Percentiles rank a stretch among this genome's conserved stretches.
Evolutionary conservation across 768 basidiomycete species (phyloP).

Genomic region (Tylopilus plumbeoviolaceoides): DNA sequence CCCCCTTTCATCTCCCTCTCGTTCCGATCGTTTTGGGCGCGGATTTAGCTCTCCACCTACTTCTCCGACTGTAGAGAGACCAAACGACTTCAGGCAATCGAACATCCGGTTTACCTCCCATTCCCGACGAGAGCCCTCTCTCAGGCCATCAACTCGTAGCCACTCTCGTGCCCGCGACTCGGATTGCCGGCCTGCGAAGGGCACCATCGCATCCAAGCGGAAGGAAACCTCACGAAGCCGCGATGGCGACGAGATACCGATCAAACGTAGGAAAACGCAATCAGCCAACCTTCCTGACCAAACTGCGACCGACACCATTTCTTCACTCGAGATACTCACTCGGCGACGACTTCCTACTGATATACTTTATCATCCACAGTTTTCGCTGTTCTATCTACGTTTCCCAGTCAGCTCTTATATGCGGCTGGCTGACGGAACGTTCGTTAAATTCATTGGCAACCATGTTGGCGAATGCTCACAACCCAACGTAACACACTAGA

Average conservation of each 20-base stretch:
- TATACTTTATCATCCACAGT: conserved; percentile 45
- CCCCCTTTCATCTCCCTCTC: conserved; percentile 25
- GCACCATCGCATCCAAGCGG: conserved; percentile 14
- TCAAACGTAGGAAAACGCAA: conserved; percentile 12
- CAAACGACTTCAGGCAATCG: neutral
- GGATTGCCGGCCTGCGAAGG: conserved; percentile 18
- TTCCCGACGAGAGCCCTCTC: neutral
- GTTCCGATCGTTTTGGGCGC: conserved; percentile 3
- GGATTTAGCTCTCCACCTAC: conserved; percentile 15
- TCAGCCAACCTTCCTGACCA: neutral
- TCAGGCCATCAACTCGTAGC: conserved; percentile 1
- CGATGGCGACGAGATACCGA: conserved; percentile 9
- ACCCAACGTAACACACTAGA: conserved; percentile 10
- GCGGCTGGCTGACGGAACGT: conserved; percentile 38
- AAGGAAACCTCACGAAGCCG: conserved; percentile 9
- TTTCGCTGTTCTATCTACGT: conserved; percentile 63
- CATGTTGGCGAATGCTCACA: neutral
- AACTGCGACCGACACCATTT: neutral
- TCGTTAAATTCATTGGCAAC: conserved; percentile 17
- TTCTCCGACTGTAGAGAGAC: conserved; percentile 12
- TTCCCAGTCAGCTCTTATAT: conserved; percentile 64
- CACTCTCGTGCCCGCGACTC: conserved; percentile 1
- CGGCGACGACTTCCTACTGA: conserved; percentile 49
- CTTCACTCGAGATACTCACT: conserved; percentile 1
- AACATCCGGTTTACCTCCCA: neutral